phyloP scores from a whole-genome alignment of 768 basidiomycete genomes.

The Mycena galopus region DNA sequence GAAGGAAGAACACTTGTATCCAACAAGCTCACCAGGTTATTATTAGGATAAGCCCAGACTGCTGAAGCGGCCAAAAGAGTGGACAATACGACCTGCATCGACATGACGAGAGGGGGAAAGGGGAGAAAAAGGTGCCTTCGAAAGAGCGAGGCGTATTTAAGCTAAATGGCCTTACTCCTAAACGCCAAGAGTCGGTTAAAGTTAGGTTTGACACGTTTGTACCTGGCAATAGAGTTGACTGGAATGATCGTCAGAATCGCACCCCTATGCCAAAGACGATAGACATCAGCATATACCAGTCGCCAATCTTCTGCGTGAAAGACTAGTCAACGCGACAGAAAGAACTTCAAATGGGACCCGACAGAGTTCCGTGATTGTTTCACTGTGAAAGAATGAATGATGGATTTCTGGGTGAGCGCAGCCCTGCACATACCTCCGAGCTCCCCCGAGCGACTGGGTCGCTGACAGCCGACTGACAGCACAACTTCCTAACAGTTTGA shows the following conservation, averaged over 20 bases:
- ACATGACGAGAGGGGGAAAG: not conserved
- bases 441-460: too few species aligned
- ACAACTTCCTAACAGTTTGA: too few species aligned
- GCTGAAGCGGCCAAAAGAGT: constrained; percentile 2
- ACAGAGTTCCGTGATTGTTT: too few species aligned
- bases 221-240: not conserved
- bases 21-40: not conserved
- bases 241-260: not conserved
- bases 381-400: too few species aligned
- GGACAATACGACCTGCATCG: not conserved
- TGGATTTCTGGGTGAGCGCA: too few species aligned
- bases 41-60: not conserved
- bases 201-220: not conserved
- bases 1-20: not conserved
- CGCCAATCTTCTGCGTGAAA: too few species aligned
- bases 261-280: too few species aligned
- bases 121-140: not conserved
- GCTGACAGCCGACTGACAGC: too few species aligned
- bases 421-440: too few species aligned
- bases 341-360: too few species aligned
- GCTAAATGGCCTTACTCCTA: not conserved
- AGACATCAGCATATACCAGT: too few species aligned
- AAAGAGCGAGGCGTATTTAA: not conserved
- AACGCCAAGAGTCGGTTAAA: not conserved
- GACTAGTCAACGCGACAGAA: too few species aligned